These are phyloP conservation scores for Lagenidium sp. DNA, from an alignment of 352 stramenopile species.

Conservation along the genomic window DNA sequence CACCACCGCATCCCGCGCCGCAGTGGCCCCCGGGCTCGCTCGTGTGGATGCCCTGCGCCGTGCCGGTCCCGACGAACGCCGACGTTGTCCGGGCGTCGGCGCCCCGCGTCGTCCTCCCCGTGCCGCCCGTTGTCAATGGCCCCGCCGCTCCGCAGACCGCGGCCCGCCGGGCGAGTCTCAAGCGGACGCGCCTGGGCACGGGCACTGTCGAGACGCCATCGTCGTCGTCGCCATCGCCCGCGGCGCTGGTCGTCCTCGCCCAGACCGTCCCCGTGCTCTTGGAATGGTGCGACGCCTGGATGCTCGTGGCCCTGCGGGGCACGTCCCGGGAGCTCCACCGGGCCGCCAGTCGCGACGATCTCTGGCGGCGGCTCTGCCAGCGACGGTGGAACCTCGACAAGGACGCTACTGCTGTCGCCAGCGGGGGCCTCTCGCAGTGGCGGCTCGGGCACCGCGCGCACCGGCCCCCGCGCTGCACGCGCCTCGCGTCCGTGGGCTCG, in stretches of 20 bases:
- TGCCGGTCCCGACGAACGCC: no score
- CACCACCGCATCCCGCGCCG: neutral
- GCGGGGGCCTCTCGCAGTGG: constrained; percentile 16
- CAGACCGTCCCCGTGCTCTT: constrained; percentile 35
- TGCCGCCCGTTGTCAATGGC: no score
- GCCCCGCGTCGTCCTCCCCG: no score
- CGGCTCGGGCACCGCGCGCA: constrained; percentile 22
- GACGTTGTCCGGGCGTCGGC: no score
- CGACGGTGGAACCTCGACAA: constrained; percentile 20
- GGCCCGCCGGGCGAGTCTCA: no score
- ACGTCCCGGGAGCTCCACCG: constrained; percentile 20
- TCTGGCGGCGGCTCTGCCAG: constrained; percentile 26
- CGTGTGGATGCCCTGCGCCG: constrained; percentile 8
- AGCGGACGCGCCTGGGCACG: no score
- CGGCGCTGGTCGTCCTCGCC: constrained; percentile 4
- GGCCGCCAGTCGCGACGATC: constrained; percentile 10
- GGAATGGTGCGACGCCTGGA: constrained; percentile 43
- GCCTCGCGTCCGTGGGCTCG: constrained; percentile 12
- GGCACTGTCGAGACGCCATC: neutral
- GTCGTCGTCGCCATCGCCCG: neutral
- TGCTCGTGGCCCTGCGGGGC: constrained; percentile 21
- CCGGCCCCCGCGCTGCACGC: constrained; percentile 22
- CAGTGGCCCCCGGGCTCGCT: neutral
- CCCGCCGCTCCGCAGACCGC: no score
- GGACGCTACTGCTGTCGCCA: neutral